phyloP scores from a whole-genome alignment of 1,284 basidiomycete genomes.

The Singerocomus rubriflavus region DNA sequence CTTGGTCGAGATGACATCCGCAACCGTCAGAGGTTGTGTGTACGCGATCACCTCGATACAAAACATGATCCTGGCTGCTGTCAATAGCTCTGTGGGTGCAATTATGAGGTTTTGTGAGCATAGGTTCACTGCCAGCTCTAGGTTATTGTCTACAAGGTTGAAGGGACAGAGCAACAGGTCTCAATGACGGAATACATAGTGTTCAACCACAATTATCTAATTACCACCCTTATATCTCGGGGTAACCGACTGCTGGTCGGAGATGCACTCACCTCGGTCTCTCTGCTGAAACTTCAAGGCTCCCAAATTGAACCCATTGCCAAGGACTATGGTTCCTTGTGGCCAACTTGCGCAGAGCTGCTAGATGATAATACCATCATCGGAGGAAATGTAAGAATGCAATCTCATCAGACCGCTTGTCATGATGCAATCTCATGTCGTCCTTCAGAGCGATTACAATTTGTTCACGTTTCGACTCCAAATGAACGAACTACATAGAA shows the following conservation, averaged over 20 bases:
- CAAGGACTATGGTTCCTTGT: conserved; percentile 76
- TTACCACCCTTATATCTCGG: conserved; percentile 57
- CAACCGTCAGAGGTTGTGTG: conserved; percentile 55
- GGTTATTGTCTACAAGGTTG: conserved; percentile 49
- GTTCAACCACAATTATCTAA: conserved; percentile 81
- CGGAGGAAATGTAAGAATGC: conserved; percentile 67
- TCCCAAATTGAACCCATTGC: conserved; percentile 58
- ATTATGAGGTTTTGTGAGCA: not conserved
- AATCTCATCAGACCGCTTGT: not conserved
- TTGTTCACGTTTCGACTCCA: conserved; percentile 67
- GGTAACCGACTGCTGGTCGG: conserved; percentile 60
- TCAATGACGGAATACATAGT: conserved; percentile 46
- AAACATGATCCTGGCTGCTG: conserved; percentile 59
- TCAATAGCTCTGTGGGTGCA: conserved; percentile 69
- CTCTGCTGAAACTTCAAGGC: conserved; percentile 56
- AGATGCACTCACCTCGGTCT: conserved; percentile 82
- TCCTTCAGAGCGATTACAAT: conserved; percentile 65
- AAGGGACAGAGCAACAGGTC: conserved; percentile 30
- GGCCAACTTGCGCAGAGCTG: conserved; percentile 61
- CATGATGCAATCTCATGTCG: conserved; percentile 2
- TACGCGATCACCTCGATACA: conserved; percentile 51
- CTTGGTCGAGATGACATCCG: conserved; percentile 29
- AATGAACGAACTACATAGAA: conserved; percentile 35
- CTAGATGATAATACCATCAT: conserved; percentile 58
- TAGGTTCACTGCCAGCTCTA: conserved; percentile 19